Evolutionary conservation across 495 filamentous ascomycete genomes (phyloP), one percentile per base, ranked within the genome.

Genomic region (Diplogelasinospora grovesii): DNA sequence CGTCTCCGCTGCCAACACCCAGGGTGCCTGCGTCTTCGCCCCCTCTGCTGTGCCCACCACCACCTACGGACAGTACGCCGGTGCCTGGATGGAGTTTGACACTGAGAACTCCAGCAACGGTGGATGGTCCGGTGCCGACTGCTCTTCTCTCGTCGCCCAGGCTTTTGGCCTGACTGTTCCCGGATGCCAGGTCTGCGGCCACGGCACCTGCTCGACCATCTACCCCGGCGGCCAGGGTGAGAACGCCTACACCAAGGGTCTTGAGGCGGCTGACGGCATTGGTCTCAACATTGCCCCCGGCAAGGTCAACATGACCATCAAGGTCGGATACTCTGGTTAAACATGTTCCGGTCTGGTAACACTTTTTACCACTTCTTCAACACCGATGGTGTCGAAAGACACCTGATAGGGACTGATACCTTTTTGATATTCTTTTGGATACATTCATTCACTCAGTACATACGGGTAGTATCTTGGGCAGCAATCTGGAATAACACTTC

Each of bases 1-100:
- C 24, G 63, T 49, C 42, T 26, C 52, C 42, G 54, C 54, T 36
- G 14, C 6, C 19, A 58, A 66, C 57, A 61, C 53, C 14, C 63
- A 66, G 53, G 50, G 51, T 25, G 49, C 49, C 42, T 61, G 59
- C 46, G 53, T 54, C 39, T 60, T 52, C 24, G 39, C 45, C 15
- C 49, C 54, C 31, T 18, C 38, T 32, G 15, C 32, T 26, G 38
- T 61, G 21, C 54, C 50, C 13, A 41, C 15, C 23, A 59, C 59
- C 20, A 2, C n/a, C 2, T 19, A 32, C 24, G 60, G 60, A 31
- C 50, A 60, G 39, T 55, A 30, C 36, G 59, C 54, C 36, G 53
- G 57, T 28, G 45, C 46, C 45, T 66, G 63, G 63, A 44, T 45
- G 48, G 63, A 66, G 57, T 49, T 56, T 37, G 61, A 66, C 53